These are phyloP conservation scores for Alternaria sp. DNA, from an alignment of 2,329 filamentous ascomycete genomes.

Conservation along the genomic window DNA sequence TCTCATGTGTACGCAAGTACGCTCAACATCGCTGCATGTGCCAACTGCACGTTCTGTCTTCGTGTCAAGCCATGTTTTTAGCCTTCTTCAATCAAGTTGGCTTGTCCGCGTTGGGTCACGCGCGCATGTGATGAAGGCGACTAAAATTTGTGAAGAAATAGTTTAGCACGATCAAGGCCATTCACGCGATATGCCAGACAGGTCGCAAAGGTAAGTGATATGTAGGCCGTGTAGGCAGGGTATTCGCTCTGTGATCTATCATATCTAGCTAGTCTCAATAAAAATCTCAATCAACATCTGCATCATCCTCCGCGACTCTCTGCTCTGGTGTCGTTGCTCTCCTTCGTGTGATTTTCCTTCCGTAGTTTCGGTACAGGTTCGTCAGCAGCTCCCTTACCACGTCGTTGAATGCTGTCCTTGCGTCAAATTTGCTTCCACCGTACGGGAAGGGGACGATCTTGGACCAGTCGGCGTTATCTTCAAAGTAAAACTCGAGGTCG, in stretches of 20 bases:
- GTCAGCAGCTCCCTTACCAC: conserved; percentile 36
- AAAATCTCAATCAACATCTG: neutral
- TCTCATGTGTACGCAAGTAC: neutral
- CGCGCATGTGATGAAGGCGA: neutral
- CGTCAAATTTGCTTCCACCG: conserved; percentile 41
- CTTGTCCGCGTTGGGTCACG: neutral
- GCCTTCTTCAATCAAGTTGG: neutral
- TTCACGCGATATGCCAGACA: neutral
- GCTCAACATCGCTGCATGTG: neutral
- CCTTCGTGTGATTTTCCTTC: conserved; percentile 38
- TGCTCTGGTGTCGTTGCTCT: conserved; percentile 5
- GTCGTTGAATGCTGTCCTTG: conserved; percentile 29
- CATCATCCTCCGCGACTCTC: neutral
- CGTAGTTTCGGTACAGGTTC: conserved; percentile 42
- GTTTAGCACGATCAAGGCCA: neutral
- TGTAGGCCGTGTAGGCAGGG: neutral
- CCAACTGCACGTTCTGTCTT: neutral
- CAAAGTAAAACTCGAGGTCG: conserved; percentile 42
- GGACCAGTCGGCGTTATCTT: conserved; percentile 33
- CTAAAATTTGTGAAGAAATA: neutral
- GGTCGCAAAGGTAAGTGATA: neutral
- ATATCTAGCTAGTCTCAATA: neutral
- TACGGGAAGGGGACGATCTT: conserved; percentile 45
- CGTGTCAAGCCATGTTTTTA: neutral
- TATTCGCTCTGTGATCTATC: neutral